A percentile compares a stretch with the other conserved stretches of the same genome.
phyloP scores from a whole-genome alignment of 2,329 filamentous ascomycete genomes.

The Helminthosporium solani region DNA sequence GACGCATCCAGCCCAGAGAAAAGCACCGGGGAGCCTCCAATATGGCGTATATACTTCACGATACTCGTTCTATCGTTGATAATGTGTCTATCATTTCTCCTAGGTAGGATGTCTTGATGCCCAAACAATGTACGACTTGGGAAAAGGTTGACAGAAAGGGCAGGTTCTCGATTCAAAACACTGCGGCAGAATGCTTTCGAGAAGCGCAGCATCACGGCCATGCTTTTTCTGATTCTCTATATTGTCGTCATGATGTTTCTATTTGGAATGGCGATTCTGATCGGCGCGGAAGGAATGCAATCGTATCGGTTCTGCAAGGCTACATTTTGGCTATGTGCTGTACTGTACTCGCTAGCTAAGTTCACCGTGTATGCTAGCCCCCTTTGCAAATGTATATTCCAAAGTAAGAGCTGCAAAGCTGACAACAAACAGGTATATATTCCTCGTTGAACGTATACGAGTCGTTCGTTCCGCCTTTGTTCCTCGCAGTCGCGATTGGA shows the following conservation, averaged over 20 bases:
- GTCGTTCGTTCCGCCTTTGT: slow-evolving; percentile 35
- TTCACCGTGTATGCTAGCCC: slow-evolving; percentile 15
- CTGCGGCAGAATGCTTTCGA: slow-evolving; percentile 12
- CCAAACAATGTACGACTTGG: background rate
- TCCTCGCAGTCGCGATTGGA: slow-evolving; percentile 31
- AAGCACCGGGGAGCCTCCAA: slow-evolving; percentile 12
- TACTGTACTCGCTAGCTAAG: slow-evolving; percentile 40
- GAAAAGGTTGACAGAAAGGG: background rate
- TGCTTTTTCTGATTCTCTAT: slow-evolving; percentile 19
- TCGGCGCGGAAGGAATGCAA: slow-evolving; percentile 31
- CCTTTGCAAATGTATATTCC: too few species aligned
- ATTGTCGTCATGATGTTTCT: slow-evolving; percentile 21
- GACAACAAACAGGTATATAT: slow-evolving; percentile 42
- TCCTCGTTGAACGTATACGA: slow-evolving; percentile 44
- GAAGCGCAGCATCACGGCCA: slow-evolving; percentile 17
- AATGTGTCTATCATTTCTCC: slow-evolving; percentile 13
- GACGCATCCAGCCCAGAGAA: slow-evolving; percentile 9
- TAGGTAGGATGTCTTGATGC: slow-evolving; percentile 7
- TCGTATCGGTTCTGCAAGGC: slow-evolving; percentile 26
- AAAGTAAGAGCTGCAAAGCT: too few species aligned
- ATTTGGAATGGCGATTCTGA: slow-evolving; percentile 21
- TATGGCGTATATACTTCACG: slow-evolving; percentile 14
- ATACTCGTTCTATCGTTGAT: slow-evolving; percentile 13
- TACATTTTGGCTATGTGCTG: slow-evolving; percentile 40
- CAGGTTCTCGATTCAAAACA: slow-evolving; percentile 12